A percentile compares a stretch with the other conserved stretches of the same genome.
Evolutionary conservation across 352 stramenopile genomes (phyloP).

Genomic region (Globisporangium abappressorium): DNA sequence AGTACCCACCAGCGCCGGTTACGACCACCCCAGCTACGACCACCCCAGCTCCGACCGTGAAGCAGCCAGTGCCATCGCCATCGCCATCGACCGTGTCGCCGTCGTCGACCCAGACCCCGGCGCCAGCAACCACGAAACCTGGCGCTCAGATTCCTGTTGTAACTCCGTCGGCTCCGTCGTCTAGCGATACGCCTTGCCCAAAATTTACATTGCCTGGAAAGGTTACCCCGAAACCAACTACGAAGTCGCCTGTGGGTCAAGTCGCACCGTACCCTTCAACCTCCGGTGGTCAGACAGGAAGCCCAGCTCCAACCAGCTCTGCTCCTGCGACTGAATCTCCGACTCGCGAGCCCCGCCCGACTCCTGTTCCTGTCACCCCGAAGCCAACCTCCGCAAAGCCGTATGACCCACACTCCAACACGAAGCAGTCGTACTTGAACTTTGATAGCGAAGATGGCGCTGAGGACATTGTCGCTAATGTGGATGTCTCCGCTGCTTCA

Average conservation of each 20-base stretch:
- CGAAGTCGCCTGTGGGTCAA: background rate
- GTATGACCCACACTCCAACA: background rate
- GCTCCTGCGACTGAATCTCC: background rate
- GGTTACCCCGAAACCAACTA: background rate
- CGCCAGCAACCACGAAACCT: background rate
- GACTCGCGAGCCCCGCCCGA: background rate
- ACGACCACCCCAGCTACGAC: background rate
- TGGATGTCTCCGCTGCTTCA: background rate
- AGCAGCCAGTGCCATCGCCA: background rate
- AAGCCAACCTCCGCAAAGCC: background rate
- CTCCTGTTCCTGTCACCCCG: background rate
- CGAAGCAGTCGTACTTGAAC: constrained; percentile 3
- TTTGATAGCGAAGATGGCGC: background rate
- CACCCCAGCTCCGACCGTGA: constrained; percentile 2
- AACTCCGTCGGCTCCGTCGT: background rate
- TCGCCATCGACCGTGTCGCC: constrained; percentile 1
- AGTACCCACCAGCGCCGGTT: background rate
- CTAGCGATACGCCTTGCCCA: background rate
- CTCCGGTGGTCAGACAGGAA: background rate
- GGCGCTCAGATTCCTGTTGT: background rate
- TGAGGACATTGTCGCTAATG: background rate
- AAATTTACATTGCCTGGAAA: background rate
- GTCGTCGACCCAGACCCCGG: background rate
- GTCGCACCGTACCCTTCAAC: background rate
- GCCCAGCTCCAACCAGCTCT: background rate